These are phyloP conservation scores for Rubia peregrina DNA, from an alignment of 305 asterid genomes.

Conservation along the genomic window DNA sequence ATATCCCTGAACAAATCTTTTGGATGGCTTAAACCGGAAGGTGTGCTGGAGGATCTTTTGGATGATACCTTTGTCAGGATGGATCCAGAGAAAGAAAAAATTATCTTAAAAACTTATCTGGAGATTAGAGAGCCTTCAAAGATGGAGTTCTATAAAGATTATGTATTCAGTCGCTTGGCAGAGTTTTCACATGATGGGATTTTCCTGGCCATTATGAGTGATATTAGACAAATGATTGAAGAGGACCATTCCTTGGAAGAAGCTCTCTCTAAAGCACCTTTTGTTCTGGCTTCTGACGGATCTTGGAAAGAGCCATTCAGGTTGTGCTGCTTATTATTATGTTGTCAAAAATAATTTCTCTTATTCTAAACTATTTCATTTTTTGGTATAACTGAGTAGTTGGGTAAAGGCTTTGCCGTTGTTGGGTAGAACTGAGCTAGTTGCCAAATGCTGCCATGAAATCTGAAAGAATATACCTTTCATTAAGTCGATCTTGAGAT, in stretches of 20 bases:
- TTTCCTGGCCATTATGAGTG: constrained; percentile 50
- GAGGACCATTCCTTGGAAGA: constrained; percentile 61
- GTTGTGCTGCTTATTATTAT: constrained; percentile 28
- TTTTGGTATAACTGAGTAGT: neutral
- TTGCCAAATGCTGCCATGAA: neutral
- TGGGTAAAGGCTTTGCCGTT: neutral
- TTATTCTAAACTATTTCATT: neutral
- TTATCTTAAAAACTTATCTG: constrained; percentile 56
- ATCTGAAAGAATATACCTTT: constrained; percentile 2
- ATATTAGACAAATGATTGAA: constrained; percentile 53
- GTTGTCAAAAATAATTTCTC: constrained; percentile 1
- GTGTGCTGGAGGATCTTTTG: constrained; percentile 55
- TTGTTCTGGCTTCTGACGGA: constrained; percentile 71
- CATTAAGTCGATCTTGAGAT: neutral
- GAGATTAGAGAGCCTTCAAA: constrained; percentile 66
- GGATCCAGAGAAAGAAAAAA: constrained; percentile 80
- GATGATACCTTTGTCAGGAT: constrained; percentile 72
- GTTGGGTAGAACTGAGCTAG: neutral
- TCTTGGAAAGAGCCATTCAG: constrained; percentile 88
- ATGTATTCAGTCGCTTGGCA: constrained; percentile 61
- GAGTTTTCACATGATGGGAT: constrained; percentile 51
- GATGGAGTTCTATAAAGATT: constrained; percentile 63
- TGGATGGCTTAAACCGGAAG: constrained; percentile 86
- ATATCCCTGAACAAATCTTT: constrained; percentile 59
- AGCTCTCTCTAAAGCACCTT: constrained; percentile 52